Conservation (phyloP, 306 rosid genomes). For the Lathyrus tuberosus region DNA sequence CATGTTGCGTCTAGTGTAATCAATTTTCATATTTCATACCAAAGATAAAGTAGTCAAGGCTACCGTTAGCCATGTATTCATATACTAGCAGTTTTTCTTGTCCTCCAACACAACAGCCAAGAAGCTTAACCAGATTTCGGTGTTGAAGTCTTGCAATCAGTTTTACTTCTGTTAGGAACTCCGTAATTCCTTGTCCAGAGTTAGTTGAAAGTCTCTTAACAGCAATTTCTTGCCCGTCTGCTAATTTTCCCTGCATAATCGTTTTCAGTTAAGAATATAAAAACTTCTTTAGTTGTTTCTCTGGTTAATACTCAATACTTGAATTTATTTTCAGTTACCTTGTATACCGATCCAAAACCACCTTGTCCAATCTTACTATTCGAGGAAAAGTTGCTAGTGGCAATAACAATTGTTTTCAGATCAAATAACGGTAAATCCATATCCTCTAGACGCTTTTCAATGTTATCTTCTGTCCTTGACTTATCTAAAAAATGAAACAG, state of each 20-base stretch:
- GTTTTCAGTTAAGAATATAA: too few relatives aligned
- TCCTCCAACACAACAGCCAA: slow-evolving; percentile 50
- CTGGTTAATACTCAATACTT: background rate
- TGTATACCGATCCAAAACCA: slow-evolving; percentile 57
- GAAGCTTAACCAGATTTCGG: slow-evolving; percentile 55
- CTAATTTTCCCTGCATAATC: slow-evolving; percentile 40
- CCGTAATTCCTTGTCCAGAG: slow-evolving; percentile 43
- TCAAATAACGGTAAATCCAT: slow-evolving; percentile 45
- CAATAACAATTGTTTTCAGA: slow-evolving; percentile 35
- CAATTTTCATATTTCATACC: slow-evolving; percentile 31
- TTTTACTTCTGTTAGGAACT: slow-evolving; percentile 50
- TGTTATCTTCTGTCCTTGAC: background rate
- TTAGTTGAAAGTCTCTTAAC: slow-evolving; percentile 46
- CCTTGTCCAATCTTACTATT: slow-evolving; percentile 53
- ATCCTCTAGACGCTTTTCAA: slow-evolving; percentile 45
- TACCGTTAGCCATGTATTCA: slow-evolving; percentile 33
- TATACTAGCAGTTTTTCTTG: slow-evolving; percentile 40
- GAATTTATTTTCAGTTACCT: slow-evolving; percentile 30
- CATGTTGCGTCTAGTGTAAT: background rate
- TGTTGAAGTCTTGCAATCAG: slow-evolving; percentile 51
- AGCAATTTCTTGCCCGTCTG: slow-evolving; percentile 46
- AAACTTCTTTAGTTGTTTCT: background rate
- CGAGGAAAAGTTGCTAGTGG: slow-evolving; percentile 38
- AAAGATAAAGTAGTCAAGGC: slow-evolving; percentile 38
- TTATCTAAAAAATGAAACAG: background rate